A percentile compares a stretch with the other conserved stretches of the same genome.
Evolutionary conservation across 495 filamentous ascomycete genomes (phyloP).

Genomic region (Collariella sp.): DNA sequence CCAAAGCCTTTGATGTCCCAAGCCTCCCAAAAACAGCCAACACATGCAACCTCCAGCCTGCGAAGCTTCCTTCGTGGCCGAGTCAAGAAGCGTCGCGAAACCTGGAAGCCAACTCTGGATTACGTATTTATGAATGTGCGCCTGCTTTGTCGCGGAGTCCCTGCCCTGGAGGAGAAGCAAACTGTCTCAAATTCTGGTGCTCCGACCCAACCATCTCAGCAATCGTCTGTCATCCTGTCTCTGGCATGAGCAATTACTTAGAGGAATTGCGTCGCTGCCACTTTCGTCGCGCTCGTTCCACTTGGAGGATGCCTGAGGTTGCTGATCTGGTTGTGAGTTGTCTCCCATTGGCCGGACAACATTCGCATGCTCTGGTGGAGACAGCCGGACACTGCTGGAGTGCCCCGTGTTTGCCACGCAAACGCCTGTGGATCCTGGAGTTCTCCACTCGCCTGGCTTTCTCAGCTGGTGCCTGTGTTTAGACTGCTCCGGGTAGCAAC

Average conservation of each 20-base stretch:
- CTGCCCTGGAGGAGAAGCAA: neutral
- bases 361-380: too few relatives aligned
- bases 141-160: neutral
- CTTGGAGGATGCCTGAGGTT: neutral
- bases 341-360: too few relatives aligned
- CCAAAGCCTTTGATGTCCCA: neutral
- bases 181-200: neutral
- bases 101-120: neutral
- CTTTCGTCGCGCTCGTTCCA: neutral
- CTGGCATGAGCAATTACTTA: neutral
- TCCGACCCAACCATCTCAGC: neutral
- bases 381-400: neutral
- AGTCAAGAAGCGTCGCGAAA: neutral
- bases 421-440: neutral
- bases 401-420: conserved; percentile 3
- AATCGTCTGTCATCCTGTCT: neutral
- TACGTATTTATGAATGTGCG: neutral
- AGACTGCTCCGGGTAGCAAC: too few relatives aligned
- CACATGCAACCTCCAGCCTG: neutral
- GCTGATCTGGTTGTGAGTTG: too few relatives aligned
- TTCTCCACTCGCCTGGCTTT: too few relatives aligned
- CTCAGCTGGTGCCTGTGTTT: too few relatives aligned
- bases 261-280: conserved; percentile 1
- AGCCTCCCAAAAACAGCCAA: neutral
- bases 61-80: neutral